A percentile compares a stretch with the other conserved stretches of the same genome.
These are phyloP conservation scores for Yarrowia phangngaensis DNA, from an alignment of 805 yeast species.

Conservation along the genomic window DNA sequence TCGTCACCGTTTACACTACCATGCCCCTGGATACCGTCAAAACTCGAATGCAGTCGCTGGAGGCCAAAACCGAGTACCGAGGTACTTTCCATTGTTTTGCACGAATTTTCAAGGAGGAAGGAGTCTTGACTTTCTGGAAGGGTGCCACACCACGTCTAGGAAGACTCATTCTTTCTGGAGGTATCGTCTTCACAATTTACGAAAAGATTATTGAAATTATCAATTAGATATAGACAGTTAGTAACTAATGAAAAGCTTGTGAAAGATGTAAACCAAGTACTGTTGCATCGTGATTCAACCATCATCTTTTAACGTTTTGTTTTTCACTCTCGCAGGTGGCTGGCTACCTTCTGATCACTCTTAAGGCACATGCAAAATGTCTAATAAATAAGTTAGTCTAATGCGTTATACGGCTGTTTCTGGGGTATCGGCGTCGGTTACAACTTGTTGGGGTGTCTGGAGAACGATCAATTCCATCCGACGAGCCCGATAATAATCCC, in stretches of 20 bases:
- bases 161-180: constrained; percentile 87
- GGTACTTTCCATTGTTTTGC: constrained; percentile 80
- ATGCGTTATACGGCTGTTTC: constrained; percentile 15
- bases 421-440: constrained; percentile 20
- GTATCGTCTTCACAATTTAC: constrained; percentile 93
- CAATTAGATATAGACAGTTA: too few relatives aligned
- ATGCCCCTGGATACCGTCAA: constrained; percentile 96
- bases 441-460: constrained; percentile 21
- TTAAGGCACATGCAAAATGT: constrained; percentile 26
- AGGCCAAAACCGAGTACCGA: constrained; percentile 63
- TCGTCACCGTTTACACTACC: constrained; percentile 83
- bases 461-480: constrained; percentile 65
- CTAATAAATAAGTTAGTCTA: constrained; percentile 25
- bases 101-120: constrained; percentile 79
- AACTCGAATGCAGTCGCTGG: constrained; percentile 94
- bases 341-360: too few relatives aligned
- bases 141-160: constrained; percentile 98
- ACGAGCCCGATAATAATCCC: constrained; percentile 71
- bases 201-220: constrained; percentile 77
- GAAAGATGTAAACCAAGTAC: too few relatives aligned
- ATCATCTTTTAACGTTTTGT: too few relatives aligned
- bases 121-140: constrained; percentile 88
- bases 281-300: too few relatives aligned
- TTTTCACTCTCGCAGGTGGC: too few relatives aligned
- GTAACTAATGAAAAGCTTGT: too few relatives aligned